Percentiles rank a stretch among this genome's conserved stretches.
Conservation (phyloP, 2,329 filamentous ascomycete species). For the Hymenoscyphus infarciens region DNA sequence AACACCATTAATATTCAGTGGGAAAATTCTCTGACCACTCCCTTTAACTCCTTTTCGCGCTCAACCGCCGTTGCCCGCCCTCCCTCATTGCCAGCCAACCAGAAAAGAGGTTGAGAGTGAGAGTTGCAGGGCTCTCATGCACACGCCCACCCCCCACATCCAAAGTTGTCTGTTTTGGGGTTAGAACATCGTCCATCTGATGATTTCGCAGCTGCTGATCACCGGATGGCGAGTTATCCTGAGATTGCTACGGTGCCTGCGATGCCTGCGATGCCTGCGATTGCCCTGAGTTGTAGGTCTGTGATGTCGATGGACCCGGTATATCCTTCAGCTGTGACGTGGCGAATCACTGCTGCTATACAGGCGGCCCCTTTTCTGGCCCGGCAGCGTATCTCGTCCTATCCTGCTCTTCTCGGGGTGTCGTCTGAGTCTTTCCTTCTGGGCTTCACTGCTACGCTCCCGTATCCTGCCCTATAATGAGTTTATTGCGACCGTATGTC, state of each 20-base stretch:
- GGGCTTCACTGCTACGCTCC: not conserved
- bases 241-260: not conserved
- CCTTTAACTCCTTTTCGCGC: not conserved
- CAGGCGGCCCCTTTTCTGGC: not conserved
- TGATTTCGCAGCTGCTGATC: slow-evolving; percentile 1
- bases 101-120: not conserved
- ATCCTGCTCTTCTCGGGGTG: not conserved
- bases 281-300: not conserved
- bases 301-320: not conserved
- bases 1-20: not conserved
- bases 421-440: not conserved
- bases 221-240: not conserved
- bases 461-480: not conserved
- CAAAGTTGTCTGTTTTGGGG: not conserved
- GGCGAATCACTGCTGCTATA: not conserved
- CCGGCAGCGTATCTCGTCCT: not conserved
- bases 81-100: not conserved
- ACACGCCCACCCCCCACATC: not conserved
- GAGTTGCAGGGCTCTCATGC: not conserved
- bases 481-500: not conserved
- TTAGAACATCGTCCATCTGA: not conserved
- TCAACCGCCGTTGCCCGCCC: not conserved
- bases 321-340: not conserved
- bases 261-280: not conserved
- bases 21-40: not conserved